A percentile compares a stretch with the other conserved stretches of the same genome.
phyloP scores from a whole-genome alignment of 176 grass and related monocot genomes.

The Oryza rufipogon region DNA sequence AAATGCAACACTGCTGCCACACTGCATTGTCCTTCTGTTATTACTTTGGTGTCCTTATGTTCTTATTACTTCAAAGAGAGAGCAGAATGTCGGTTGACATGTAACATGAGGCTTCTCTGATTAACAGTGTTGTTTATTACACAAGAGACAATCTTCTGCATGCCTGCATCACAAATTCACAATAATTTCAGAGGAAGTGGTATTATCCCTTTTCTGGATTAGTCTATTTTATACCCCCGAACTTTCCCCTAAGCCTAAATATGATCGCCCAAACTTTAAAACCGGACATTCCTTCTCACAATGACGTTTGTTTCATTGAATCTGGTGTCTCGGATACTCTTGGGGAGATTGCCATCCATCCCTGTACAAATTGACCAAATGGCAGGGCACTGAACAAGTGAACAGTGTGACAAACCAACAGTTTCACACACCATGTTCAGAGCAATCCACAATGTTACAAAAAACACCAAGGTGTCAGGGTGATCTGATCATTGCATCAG shows the following conservation, averaged over 20 bases:
- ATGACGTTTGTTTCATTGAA: background rate
- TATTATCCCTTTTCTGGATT: background rate
- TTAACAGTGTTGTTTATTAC: background rate
- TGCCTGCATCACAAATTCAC: background rate
- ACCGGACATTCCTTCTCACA: background rate
- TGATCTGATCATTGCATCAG: constrained; percentile 24
- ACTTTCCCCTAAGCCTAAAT: too few relatives aligned
- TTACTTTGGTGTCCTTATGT: background rate
- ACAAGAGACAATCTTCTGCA: background rate
- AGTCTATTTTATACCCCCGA: too few relatives aligned
- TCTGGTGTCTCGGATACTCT: background rate
- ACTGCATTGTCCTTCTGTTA: background rate
- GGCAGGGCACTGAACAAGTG: background rate
- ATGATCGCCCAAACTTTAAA: too few relatives aligned
- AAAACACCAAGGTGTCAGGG: background rate
- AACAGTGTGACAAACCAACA: background rate
- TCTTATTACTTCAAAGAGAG: background rate
- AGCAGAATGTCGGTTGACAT: background rate
- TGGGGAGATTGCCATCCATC: background rate
- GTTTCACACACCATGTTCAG: background rate
- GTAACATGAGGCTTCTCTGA: background rate
- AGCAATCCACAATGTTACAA: background rate
- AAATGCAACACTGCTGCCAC: background rate
- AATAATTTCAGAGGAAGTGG: background rate
- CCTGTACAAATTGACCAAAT: background rate